Base-by-base conservation (phyloP, 2,329 filamentous ascomycete species). In the Sphaerostilbella broomeana region DNA sequence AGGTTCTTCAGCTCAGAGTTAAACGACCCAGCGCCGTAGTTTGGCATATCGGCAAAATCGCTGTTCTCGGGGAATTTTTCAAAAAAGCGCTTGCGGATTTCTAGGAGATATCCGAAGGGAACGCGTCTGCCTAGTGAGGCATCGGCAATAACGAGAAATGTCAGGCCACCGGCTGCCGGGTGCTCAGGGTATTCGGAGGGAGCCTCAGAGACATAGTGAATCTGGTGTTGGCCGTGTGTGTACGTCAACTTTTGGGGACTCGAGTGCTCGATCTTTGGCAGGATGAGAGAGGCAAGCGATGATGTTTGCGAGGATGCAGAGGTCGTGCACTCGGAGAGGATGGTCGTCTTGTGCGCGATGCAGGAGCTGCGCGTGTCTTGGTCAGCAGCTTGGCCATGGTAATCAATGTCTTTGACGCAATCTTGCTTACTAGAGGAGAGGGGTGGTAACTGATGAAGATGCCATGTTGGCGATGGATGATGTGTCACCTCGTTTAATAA, bases 181-280 rank as follows among this genome's bases (percentile, higher is more conserved):
- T 64, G 69, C 54, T 51, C 56, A 41, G 68, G 68, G 56, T 81
- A 76, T 52, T 76, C 76, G 3, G 80, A 81, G 8, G 87, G 81
- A 1, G 87, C 80, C 58, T 92, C 85, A 55, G 89, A 78, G 58
- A 97, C 84, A 72, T 94, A 95, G 73, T 98, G 90, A 63, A 97
- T 92, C 71, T 92, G 87, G 62, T 94, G 81, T 44, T 81, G 72
- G 65, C 88, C 85, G 64, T 95, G 88, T 27, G 87, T 94, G 69
- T 94, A 95, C 39, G 90, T 97, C 50, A 94, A 78, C 66, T 95
- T 95, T 58, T 94, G 81, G 1, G 88, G 73, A 20, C 74, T 69
- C 48, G 72, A 67, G 68, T 98, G 92, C 40, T 75, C 73, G 70
- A 98, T 94, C 63, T 95, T 95, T 43, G 94, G 92, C 30, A 98